Evolutionary conservation across 2,329 filamentous ascomycete genomes (phyloP).

Genomic region (Clonostachys chloroleuca): DNA sequence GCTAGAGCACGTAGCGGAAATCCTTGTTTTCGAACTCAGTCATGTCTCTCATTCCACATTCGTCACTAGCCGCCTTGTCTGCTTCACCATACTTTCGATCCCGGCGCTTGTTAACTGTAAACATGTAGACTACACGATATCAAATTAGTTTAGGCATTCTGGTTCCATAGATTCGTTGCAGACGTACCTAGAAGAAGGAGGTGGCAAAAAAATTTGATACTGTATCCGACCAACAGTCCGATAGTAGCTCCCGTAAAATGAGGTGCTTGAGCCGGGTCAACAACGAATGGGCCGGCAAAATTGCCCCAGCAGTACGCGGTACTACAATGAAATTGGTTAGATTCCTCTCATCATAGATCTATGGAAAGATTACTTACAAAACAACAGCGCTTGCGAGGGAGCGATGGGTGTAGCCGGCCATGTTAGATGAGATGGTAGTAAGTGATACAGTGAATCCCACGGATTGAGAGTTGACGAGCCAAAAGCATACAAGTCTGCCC

Average conservation of each 20-base stretch:
- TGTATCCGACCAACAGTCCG: conserved; percentile 1
- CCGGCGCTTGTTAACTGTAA: conserved; percentile 21
- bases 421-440: conserved; percentile 3
- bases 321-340: not conserved
- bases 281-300: conserved; percentile 3
- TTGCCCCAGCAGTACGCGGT: conserved; percentile 3
- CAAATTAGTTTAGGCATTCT: not conserved
- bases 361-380: not conserved
- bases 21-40: conserved; percentile 36
- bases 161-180: not conserved
- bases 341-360: too few species aligned
- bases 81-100: conserved; percentile 23
- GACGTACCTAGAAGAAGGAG: not conserved
- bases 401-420: conserved; percentile 3
- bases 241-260: conserved; percentile 1
- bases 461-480: conserved; percentile 5
- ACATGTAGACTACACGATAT: conserved; percentile 18
- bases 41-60: conserved; percentile 31
- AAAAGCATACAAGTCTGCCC: conserved; percentile 5
- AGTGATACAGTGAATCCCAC: conserved; percentile 2
- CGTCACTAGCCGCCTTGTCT: conserved; percentile 23
- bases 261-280: conserved; percentile 1
- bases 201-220: conserved; percentile 3
- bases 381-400: conserved; percentile 2
- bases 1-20: conserved; percentile 29